These are phyloP conservation scores for Euphorbia celastroides DNA, from an alignment of 441 rosid genomes.

Conservation along the genomic window DNA sequence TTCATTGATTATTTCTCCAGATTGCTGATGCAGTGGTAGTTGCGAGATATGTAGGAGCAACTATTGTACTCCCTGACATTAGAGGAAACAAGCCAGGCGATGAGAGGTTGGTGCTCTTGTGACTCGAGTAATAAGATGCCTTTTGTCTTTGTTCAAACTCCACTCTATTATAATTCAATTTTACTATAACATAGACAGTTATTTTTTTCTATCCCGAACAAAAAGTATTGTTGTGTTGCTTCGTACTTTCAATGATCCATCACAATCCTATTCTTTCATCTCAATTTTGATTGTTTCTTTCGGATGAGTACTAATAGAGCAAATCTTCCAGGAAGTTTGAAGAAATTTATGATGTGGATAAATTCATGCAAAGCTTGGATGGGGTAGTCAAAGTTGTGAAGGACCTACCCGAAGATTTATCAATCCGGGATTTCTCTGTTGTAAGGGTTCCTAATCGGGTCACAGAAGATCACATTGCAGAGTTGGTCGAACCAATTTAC, in stretches of 20 bases:
- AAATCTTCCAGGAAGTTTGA: constrained; percentile 66
- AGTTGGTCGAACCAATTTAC: constrained; percentile 55
- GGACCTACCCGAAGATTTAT: constrained; percentile 48
- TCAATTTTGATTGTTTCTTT: background rate
- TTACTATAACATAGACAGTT: background rate
- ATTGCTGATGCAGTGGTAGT: constrained; percentile 89
- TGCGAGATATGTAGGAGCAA: constrained; percentile 68
- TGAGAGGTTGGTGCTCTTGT: constrained; percentile 48
- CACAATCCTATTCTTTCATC: background rate
- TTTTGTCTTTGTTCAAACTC: background rate
- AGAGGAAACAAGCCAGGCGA: constrained; percentile 92
- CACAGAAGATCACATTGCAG: constrained; percentile 57
- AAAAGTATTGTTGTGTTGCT: background rate
- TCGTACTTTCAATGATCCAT: background rate
- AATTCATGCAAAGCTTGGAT: constrained; percentile 59
- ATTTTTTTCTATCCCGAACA: background rate
- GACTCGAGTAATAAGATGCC: background rate
- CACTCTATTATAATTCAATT: background rate
- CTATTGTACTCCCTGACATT: constrained; percentile 86
- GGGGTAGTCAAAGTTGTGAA: constrained; percentile 61
- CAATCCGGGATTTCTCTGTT: constrained; percentile 52
- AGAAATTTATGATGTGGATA: constrained; percentile 76
- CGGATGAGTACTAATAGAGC: constrained; percentile 19
- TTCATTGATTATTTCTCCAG: constrained; percentile 40
- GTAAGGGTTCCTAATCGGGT: constrained; percentile 88